Conservation (phyloP, 129 eudicot species). For the Lactuca sativa region DNA sequence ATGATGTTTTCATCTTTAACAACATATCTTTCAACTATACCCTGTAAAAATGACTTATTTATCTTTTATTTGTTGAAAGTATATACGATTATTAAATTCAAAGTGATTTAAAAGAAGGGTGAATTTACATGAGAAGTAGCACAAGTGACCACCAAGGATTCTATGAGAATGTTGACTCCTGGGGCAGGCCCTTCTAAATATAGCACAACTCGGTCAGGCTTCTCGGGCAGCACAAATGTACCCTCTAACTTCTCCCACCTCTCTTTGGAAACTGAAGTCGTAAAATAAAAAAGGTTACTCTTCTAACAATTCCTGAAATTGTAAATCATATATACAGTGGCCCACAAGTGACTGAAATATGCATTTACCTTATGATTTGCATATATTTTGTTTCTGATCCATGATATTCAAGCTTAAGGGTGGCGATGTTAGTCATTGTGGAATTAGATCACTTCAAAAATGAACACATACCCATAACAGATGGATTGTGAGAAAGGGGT, state of each 20-base stretch:
- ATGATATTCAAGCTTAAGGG: conserved; percentile 60
- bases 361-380: conserved; percentile 58
- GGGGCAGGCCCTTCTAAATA: conserved; percentile 88
- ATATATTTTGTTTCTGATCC: conserved; percentile 54
- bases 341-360: too few relatives aligned
- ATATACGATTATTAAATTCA: neutral
- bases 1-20: conserved; percentile 52
- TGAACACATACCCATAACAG: neutral
- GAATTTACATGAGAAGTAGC: conserved; percentile 41
- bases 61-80: neutral
- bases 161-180: conserved; percentile 78
- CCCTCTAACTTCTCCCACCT: conserved; percentile 83
- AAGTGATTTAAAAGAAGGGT: neutral
- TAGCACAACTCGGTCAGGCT: conserved; percentile 62
- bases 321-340: too few relatives aligned
- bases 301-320: too few relatives aligned
- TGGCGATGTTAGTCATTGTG: conserved; percentile 34
- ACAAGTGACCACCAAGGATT: conserved; percentile 44
- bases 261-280: conserved; percentile 53
- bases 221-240: conserved; percentile 53
- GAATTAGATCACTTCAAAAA: too few relatives aligned
- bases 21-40: conserved; percentile 10
- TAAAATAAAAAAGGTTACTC: neutral
- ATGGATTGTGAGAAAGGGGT: neutral
- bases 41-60: conserved; percentile 33